A percentile compares a stretch with the other conserved stretches of the same genome.
Conservation (phyloP, 495 filamentous ascomycete genomes). For the Trypethelium eluteriae region DNA sequence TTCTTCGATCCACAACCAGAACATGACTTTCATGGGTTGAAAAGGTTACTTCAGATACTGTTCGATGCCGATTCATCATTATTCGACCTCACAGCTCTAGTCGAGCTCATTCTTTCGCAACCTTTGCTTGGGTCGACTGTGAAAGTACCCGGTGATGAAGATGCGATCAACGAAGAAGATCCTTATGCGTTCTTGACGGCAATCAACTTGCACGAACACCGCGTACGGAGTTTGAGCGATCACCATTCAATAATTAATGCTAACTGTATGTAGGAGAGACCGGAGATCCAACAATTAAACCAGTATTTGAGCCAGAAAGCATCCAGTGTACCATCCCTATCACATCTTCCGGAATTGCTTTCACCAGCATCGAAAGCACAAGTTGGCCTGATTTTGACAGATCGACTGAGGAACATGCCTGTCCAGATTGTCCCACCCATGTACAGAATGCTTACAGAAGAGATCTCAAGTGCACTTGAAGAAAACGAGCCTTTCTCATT, state of each 20-base stretch:
- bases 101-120: conserved; percentile 84
- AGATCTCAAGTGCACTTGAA: conserved; percentile 80
- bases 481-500: conserved; percentile 92
- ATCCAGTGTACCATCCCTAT: conserved; percentile 45
- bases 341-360: conserved; percentile 37
- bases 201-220: conserved; percentile 74
- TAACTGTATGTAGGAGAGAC: conserved; percentile 48
- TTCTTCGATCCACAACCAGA: conserved; percentile 90
- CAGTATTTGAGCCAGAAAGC: conserved; percentile 62
- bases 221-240: conserved; percentile 31
- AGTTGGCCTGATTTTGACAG: conserved; percentile 79
- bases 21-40: conserved; percentile 91
- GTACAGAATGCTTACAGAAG: conserved; percentile 91
- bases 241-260: not conserved
- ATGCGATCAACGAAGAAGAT: conserved; percentile 43
- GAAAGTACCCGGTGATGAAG: conserved; percentile 89
- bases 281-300: conserved; percentile 58
- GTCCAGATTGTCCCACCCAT: conserved; percentile 85
- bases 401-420: conserved; percentile 92
- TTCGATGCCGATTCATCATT: conserved; percentile 78
- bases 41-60: conserved; percentile 84
- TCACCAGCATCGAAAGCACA: conserved; percentile 42
- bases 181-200: conserved; percentile 92
- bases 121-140: conserved; percentile 85
- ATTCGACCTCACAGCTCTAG: conserved; percentile 77